Base-by-base conservation (phyloP, 1,284 basidiomycete species). In the Cerioporus squamosus region DNA sequence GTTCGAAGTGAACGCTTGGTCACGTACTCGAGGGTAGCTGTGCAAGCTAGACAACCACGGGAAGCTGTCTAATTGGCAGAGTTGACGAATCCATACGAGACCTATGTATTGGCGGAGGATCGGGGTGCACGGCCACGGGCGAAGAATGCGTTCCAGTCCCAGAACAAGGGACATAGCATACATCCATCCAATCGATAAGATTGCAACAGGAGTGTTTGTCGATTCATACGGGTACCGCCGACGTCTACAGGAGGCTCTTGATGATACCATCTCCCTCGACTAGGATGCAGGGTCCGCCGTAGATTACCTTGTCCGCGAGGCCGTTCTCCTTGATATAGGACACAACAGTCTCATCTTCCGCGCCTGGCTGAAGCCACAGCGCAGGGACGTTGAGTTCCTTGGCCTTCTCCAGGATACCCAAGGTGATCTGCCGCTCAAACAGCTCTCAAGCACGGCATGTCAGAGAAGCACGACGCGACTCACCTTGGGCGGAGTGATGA, bases 301-400 rank as follows among this genome's bases (percentile, higher is more conserved):
- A 82, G 59, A 93, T 83, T 31, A 90, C 85, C 53, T 78, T 81
- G 66, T 85, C 84, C 44, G 77, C 73, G 47, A 93, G 71, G 3
- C 77, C 80, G 59, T 85, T 84, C 54, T 81, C 75, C 38, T 76
- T 74, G 65, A 88, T 81, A 62, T 78, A 87, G 12, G 73, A 64
- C 39, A 71, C 71, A 48, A 87, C 85, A 6, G 72, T 72, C 40
- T 74, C 82, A 67, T 91, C 87, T 64, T 89, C 87, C 10, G 92
- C 90, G 23, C 93, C 93, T 14, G 93, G 93, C n/a, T 95, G 93
- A 39, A 95, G 81, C 93, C 93, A 95, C 46, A 94, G 77, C 1
- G 85, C 80, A 17, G 86, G 86, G 10, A 93, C 77, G 33, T 77
- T 74, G 23, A 87, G 77, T 2, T 80, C 77, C 69, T 86, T 87